Evolutionary conservation across 371 early-diverging fungal genomes (phyloP), one percentile per base, ranked within the genome.

Genomic region (Mortierella sp.): DNA sequence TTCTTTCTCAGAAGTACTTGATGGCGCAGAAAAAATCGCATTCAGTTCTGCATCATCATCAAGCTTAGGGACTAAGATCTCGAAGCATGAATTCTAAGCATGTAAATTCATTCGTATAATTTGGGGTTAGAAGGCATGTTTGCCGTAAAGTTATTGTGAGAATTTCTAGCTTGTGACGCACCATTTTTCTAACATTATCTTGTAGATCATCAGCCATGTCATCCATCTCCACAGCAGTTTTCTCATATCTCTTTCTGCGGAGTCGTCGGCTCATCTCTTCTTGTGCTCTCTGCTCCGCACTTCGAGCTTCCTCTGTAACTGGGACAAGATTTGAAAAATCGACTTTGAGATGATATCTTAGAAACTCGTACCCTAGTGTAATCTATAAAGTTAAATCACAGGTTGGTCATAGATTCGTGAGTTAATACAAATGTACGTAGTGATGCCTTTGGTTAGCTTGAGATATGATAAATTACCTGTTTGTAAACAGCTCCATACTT

Each of bases 401-500:
- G 57, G 6, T 28, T 13, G 17, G 23, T 10, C 47, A 59, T 28
- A 19, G n/a, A 19, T 19, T 19, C n/a, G 45, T 19, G 45, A 13
- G 40, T 40, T 15, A 40, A 40, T 40, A 10, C 40, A n/a, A n/a
- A n/a, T n/a, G 37, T 40, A 22, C 19, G 31, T 7, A 10, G 29
- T 26, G 28, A 19, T 26, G 13, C 10, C 8, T 55, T 55, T 31
- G 17, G 26, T 31, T 9, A 22, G 19, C 5, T 34, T 2, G 26
- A 35, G 17, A 13, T 12, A 55, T 34, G 2, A 12, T 35, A 49
- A 23, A 35, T 43, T 70, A 76, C 77, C 75, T 83, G 83, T 66
- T 85, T 86, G 55, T 91, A 91, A 34, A 71, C 85, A 2, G 83
- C 72, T 2, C 90, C 90, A 69, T 85, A 93, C 34, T 86, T 87